phyloP scores from a whole-genome alignment of 768 basidiomycete species.

The Dioszegia crocea region DNA sequence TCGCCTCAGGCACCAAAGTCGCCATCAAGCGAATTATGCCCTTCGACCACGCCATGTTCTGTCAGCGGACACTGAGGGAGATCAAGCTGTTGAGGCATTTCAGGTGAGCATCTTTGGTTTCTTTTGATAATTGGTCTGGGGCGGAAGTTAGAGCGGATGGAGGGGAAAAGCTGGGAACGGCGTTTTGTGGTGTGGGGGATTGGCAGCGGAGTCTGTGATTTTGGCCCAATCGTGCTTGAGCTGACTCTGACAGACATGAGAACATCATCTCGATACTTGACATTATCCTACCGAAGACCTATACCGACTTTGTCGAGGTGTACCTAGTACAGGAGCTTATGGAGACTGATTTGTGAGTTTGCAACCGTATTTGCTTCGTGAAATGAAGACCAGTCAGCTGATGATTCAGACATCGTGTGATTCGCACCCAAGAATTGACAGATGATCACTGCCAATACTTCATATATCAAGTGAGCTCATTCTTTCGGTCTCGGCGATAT shows the following conservation, averaged over 20 bases:
- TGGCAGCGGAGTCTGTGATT: too few relatives aligned
- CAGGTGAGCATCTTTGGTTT: too few relatives aligned
- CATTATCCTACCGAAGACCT: slow-evolving; percentile 72
- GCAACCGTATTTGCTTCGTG: too few relatives aligned
- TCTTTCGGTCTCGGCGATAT: not conserved
- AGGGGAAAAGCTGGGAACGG: too few relatives aligned
- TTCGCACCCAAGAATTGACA: slow-evolving; percentile 84
- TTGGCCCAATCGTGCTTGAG: too few relatives aligned
- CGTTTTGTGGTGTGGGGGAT: too few relatives aligned
- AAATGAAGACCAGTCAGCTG: slow-evolving; percentile 5
- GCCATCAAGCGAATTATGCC: slow-evolving; percentile 96
- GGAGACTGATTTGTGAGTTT: slow-evolving; percentile 73
- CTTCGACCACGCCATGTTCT: slow-evolving; percentile 94
- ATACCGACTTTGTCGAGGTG: slow-evolving; percentile 81
- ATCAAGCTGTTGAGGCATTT: slow-evolving; percentile 83
- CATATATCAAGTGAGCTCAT: slow-evolving; percentile 65
- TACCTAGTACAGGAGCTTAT: slow-evolving; percentile 58
- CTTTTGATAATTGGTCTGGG: too few relatives aligned
- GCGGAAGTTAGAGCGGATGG: too few relatives aligned
- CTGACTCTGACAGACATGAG: slow-evolving; percentile 56
- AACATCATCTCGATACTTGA: slow-evolving; percentile 95
- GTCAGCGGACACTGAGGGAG: slow-evolving; percentile 76
- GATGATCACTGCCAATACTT: slow-evolving; percentile 98
- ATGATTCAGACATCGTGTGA: slow-evolving; percentile 67
- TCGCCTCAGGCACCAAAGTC: slow-evolving; percentile 81